Base-by-base conservation (phyloP, 495 filamentous ascomycete species). In the Lentithecium fluviatile region DNA sequence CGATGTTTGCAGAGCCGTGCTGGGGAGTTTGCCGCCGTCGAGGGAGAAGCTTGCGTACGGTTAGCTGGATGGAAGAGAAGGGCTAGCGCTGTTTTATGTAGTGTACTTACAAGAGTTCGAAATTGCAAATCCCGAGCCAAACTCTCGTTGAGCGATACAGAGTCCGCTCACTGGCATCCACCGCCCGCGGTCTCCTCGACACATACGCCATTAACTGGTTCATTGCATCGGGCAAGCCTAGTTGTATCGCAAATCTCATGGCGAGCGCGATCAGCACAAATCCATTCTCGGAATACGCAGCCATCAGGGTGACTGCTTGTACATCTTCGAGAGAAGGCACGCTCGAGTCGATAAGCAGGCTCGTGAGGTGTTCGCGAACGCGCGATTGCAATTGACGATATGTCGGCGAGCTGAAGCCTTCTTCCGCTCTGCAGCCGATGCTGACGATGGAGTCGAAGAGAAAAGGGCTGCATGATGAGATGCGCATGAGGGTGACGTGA, bases 1-100 rank as follows among this genome's bases (percentile, higher is more conserved):
- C 40, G 74, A 75, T 6, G 75, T 74, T 11, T 64, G 64, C 38
- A 77, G 62, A 11, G 72, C 71, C 46, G 80, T 75, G 1, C 76
- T 75, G 12, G 78, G 75, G 6, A 73, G 73, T 53, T 82, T 80
- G 0, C 79, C 79, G 46, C 75, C 77, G 55, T 82, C 79, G 15
- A 80, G 71, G 10, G 75, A 77, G 49, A 82, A 78, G 67, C 78
- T 80, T n/a, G 17, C 10, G 48, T 21, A 21, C 3, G 10, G 7
- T 29, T 26, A 20, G 17, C 15, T 19, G n/a, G 8, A 6, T 24
- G 52, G 2, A 36, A 4, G 32, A 21, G 23, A 32, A 26, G 34
- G 45, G 45, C 29, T 32, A 32, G 25, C n/a, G 60, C 12, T 8
- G 40, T 40, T 23, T 45, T 48, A 55, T 10, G 8, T 19, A 70